Conservation (phyloP, 345 rosid species). For the Punica granatum region DNA sequence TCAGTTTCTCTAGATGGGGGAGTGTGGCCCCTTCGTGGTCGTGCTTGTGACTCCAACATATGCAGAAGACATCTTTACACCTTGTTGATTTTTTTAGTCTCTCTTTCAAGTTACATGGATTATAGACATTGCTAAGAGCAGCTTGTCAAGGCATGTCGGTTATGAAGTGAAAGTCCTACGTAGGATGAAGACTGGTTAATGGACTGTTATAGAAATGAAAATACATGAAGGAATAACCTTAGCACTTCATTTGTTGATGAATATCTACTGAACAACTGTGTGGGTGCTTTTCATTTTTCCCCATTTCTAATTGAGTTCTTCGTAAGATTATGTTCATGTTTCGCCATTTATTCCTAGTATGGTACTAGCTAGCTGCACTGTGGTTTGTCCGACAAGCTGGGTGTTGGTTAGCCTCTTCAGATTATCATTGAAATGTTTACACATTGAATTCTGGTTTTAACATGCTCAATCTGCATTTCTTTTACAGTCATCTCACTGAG, state of each 20-base stretch:
- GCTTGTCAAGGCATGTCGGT: background rate
- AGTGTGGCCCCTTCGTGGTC: background rate
- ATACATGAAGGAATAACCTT: no score
- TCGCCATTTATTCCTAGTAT: no score
- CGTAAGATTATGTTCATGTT: no score
- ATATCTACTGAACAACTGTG: background rate
- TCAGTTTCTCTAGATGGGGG: background rate
- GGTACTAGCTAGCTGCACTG: no score
- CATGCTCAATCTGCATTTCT: background rate
- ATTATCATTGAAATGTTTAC: background rate
- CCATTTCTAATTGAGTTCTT: no score
- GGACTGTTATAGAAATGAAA: no score
- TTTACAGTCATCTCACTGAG: constrained; percentile 13
- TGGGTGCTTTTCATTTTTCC: no score
- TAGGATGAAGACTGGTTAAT: background rate
- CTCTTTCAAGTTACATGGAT: background rate
- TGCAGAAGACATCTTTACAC: background rate
- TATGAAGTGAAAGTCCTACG: background rate
- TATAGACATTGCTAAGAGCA: background rate
- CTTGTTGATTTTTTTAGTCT: background rate
- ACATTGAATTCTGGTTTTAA: background rate
- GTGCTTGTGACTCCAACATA: background rate
- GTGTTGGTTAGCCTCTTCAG: background rate
- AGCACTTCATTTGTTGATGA: background rate
- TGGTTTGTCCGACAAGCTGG: no score